Percentiles rank a stretch among this genome's conserved stretches.
These are phyloP conservation scores for Anisodus tanguticus DNA, from an alignment of 257 asterid species.

Conservation along the genomic window DNA sequence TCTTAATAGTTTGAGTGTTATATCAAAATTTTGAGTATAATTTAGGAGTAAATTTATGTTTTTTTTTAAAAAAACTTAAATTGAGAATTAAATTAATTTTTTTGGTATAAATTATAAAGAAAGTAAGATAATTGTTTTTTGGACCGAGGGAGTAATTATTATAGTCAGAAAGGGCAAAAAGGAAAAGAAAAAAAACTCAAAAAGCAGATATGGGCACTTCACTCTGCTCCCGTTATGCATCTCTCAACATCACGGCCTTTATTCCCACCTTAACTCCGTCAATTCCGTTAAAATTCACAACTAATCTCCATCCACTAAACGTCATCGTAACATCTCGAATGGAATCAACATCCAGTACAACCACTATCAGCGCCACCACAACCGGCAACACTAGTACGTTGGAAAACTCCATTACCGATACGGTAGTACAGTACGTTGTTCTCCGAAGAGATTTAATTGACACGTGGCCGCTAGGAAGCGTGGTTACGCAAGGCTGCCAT, in stretches of 20 bases:
- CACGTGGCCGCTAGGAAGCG: slow-evolving; percentile 92
- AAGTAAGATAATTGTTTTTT: no score
- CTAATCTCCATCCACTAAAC: neutral
- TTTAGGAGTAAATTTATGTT: no score
- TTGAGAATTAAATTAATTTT: no score
- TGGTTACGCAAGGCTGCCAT: slow-evolving; percentile 93
- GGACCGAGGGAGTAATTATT: no score
- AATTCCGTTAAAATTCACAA: neutral
- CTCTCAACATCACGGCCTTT: neutral
- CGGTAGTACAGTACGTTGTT: slow-evolving; percentile 83
- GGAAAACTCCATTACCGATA: slow-evolving; percentile 50
- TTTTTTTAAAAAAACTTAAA: no score
- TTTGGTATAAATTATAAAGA: no score
- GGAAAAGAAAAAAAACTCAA: neutral
- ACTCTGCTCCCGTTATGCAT: neutral
- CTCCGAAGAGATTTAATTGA: slow-evolving; percentile 87
- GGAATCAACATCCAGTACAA: neutral
- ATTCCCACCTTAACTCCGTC: neutral
- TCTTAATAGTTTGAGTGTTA: no score
- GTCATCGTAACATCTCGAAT: neutral
- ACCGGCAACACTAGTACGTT: slow-evolving; percentile 26
- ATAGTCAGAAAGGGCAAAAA: neutral
- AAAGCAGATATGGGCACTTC: neutral
- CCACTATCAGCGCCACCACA: slow-evolving; percentile 2
- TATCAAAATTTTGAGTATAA: no score